Base-by-base conservation (phyloP, 805 yeast species). In the Saturnispora mendoncae region DNA sequence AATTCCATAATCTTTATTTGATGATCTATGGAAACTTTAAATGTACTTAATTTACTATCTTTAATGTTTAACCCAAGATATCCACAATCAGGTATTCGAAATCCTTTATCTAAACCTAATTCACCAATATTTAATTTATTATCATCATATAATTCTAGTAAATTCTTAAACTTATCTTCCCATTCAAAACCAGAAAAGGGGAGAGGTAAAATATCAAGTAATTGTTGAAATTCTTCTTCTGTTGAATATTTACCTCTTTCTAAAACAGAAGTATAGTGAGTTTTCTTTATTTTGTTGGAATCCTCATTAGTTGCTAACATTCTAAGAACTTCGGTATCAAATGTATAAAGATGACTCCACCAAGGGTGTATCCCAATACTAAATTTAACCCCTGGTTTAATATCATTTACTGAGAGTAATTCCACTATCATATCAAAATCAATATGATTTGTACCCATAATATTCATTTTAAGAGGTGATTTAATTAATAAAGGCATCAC, bases 361-460 rank as follows among this genome's bases (percentile, higher is more conserved):
- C 97, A 90, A 0, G 98, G 98, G 59, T 90, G 98, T 1, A 86
- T 65, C 0, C 97, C 95, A 53, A 74, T 72, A 30, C 73, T 71
- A 0, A 80, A 73, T 7, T 63, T 55, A 1, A 70, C 46, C 3
- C 14, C 13, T 3, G 50, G 48, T 35, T 19, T 45, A 18, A 46
- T 29, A 3, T 27, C 6, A 3, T 17, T 9, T 17, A 35, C 21
- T 2, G 29, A 6, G 6, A 52, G 46, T 14, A 62, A 27, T 8
- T 42, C 18, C 13, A 47, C 33, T 4, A 66, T 60, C 41, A 57
- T 43, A 2, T 53, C 44, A 10, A 53, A 36, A 44, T 71, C 76
- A 25, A 52, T 51, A 29, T 60, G 65, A 44, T 67, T 71, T 2
- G 75, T 69, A 14, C 76, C 66, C 81, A 75, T 74, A 24, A 74